Conservation (phyloP, 495 filamentous ascomycete genomes). For the Aspergillus biplanus region DNA sequence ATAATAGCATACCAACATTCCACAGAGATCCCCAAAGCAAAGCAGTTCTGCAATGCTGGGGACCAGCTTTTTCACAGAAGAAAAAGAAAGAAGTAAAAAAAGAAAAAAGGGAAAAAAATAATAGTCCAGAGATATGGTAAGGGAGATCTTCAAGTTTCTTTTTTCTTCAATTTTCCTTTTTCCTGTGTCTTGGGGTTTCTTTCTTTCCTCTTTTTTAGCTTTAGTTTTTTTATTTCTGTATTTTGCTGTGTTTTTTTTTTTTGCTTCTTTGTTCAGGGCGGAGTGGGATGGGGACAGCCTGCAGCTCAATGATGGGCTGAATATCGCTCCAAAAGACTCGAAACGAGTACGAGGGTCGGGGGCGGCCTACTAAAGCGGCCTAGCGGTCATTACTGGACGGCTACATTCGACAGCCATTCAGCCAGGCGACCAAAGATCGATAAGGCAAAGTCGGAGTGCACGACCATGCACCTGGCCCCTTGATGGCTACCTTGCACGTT, state of each 20-base stretch:
- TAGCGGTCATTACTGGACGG: slow-evolving; percentile 1
- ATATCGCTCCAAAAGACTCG: slow-evolving; percentile 10
- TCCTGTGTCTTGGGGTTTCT: background rate
- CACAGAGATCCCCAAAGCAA: background rate
- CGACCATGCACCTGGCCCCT: slow-evolving; percentile 16
- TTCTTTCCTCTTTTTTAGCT: slow-evolving; percentile 11
- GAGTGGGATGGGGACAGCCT: background rate
- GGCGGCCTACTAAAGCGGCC: slow-evolving; percentile 8
- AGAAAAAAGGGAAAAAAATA: background rate
- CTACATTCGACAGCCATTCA: background rate
- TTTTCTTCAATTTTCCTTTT: background rate
- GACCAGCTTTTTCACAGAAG: background rate
- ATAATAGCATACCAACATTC: slow-evolving; percentile 20
- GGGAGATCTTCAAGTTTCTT: slow-evolving; percentile 7
- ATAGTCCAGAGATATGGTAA: slow-evolving; percentile 7
- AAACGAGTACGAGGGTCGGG: slow-evolving; percentile 21
- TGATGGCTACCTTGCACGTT: slow-evolving; percentile 18
- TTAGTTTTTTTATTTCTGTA: slow-evolving; percentile 14
- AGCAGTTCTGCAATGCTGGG: too few relatives aligned
- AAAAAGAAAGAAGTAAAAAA: slow-evolving; percentile 2
- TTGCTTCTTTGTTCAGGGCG: background rate
- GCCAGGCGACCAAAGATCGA: slow-evolving; percentile 17
- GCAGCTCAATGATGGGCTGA: slow-evolving; percentile 13
- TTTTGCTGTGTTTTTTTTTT: slow-evolving; percentile 9
- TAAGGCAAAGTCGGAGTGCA: slow-evolving; percentile 10